phyloP scores from a whole-genome alignment of 2,329 filamentous ascomycete species.

The Colletotrichum simmondsii region DNA sequence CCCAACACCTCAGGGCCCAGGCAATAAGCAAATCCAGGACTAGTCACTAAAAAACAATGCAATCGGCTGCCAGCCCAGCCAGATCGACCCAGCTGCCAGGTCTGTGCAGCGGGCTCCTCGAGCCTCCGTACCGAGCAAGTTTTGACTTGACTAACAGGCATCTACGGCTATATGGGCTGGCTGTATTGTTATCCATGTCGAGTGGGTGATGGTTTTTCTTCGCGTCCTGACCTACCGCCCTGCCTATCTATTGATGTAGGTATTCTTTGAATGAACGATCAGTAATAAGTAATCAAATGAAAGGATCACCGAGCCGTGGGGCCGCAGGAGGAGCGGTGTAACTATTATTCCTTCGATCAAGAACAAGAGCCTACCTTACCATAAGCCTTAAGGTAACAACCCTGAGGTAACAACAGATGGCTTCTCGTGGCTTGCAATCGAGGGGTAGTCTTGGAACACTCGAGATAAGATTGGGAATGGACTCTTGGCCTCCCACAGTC shows the following conservation, averaged over 20 bases:
- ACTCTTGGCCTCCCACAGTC: background rate
- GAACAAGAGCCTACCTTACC: background rate
- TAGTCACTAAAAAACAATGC: background rate
- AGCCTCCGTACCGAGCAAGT: too few relatives aligned
- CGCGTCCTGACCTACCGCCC: background rate
- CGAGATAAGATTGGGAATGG: slow-evolving; percentile 2
- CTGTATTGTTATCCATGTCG: too few relatives aligned
- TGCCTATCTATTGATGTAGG: background rate
- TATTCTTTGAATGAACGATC: background rate
- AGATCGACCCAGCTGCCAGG: slow-evolving; percentile 16
- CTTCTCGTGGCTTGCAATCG: background rate
- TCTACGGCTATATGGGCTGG: background rate
- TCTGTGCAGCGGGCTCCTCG: slow-evolving; percentile 6
- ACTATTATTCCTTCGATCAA: background rate
- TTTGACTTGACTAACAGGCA: too few relatives aligned
- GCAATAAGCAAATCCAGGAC: background rate
- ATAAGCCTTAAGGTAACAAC: too few relatives aligned
- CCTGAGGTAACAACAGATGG: background rate
- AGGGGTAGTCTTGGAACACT: slow-evolving; percentile 7
- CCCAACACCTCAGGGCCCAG: background rate
- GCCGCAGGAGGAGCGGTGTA: background rate
- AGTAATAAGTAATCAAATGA: background rate
- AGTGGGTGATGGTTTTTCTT: background rate
- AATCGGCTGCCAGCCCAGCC: slow-evolving; percentile 9
- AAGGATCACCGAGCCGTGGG: background rate